These are phyloP conservation scores for Anacardium occidentale DNA, from an alignment of 345 rosid genomes.

Conservation along the genomic window DNA sequence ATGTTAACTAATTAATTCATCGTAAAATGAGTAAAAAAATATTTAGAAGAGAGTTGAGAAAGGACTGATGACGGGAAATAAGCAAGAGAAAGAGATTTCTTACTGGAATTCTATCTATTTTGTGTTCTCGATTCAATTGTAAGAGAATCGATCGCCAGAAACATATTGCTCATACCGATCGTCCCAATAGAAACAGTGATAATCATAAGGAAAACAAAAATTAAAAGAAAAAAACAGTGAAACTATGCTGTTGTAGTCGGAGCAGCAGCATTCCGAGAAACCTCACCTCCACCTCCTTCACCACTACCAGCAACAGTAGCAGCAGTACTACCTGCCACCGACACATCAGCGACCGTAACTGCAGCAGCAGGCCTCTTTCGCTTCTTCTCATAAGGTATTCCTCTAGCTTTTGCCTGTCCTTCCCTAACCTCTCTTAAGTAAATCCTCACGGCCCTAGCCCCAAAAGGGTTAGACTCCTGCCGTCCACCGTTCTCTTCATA, in stretches of 20 bases:
- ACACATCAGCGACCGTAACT: constrained; percentile 18
- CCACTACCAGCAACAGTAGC: constrained; percentile 8
- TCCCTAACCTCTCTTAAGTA: constrained; percentile 66
- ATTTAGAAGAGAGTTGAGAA: not conserved
- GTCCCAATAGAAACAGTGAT: constrained; percentile 17
- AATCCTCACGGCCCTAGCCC: constrained; percentile 67
- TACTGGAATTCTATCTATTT: constrained; percentile 18
- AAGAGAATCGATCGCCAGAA: constrained; percentile 16
- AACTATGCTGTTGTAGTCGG: constrained; percentile 32
- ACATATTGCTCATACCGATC: constrained; percentile 19
- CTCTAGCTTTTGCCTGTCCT: constrained; percentile 70
- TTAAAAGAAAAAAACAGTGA: not conserved
- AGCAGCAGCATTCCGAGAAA: constrained; percentile 14
- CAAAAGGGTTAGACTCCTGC: constrained; percentile 64
- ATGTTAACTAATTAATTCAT: not conserved
- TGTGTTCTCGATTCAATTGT: constrained; percentile 19
- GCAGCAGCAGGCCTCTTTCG: constrained; percentile 46
- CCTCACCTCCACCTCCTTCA: constrained; percentile 9
- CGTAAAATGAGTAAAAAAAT: not conserved
- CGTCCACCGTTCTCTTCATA: constrained; percentile 69
- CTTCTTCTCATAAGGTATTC: constrained; percentile 72
- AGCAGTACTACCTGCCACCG: constrained; percentile 13
- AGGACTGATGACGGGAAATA: not conserved
- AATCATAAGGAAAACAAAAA: not conserved
- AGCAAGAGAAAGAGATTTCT: not conserved